A percentile compares a stretch with the other conserved stretches of the same genome.
Evolutionary conservation across 345 rosid species (phyloP).

Genomic region (Ceriops zippeliana): DNA sequence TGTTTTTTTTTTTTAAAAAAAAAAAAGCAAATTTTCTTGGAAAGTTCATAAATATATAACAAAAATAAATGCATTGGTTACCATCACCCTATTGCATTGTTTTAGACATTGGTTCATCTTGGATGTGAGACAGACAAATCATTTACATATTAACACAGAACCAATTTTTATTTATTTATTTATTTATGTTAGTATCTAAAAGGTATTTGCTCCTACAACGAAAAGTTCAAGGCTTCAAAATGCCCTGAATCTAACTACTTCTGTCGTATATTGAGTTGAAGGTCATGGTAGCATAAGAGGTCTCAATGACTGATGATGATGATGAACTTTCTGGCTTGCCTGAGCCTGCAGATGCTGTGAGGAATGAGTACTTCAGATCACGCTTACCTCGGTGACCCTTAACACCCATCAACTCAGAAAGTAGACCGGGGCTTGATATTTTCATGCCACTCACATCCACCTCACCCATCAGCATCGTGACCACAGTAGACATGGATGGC

Average conservation of each 20-base stretch:
- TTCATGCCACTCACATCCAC: constrained; percentile 28
- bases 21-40: too few relatives aligned
- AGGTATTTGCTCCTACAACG: neutral
- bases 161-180: too few relatives aligned
- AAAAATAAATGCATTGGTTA: too few relatives aligned
- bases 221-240: neutral
- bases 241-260: constrained; percentile 9
- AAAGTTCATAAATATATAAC: too few relatives aligned
- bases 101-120: too few relatives aligned
- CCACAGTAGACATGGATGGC: constrained; percentile 48
- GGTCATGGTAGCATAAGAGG: constrained; percentile 59
- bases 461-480: constrained; percentile 49
- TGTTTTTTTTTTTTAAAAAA: too few relatives aligned
- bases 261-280: constrained; percentile 59
- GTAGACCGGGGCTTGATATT: constrained; percentile 47
- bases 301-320: constrained; percentile 28
- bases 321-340: constrained; percentile 22
- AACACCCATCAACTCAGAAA: constrained; percentile 35
- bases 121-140: too few relatives aligned
- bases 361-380: neutral
- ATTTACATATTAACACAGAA: too few relatives aligned
- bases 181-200: neutral
- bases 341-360: constrained; percentile 10
- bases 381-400: constrained; percentile 15
- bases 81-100: too few relatives aligned